A percentile compares a stretch with the other conserved stretches of the same genome.
Evolutionary conservation across 106 monocot genomes (phyloP).

Genomic region (Amphibolis antarctica): DNA sequence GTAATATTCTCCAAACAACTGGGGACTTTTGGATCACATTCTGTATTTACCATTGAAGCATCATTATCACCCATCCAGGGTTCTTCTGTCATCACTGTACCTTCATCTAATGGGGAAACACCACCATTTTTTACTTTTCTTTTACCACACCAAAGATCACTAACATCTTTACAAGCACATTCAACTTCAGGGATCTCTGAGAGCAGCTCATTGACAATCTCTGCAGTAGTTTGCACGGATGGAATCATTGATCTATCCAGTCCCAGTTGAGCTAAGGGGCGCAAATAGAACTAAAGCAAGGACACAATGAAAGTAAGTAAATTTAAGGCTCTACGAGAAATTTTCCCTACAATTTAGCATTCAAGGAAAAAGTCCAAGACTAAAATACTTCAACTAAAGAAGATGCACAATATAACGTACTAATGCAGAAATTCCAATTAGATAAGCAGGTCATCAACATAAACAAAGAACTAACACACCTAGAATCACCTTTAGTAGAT

Average conservation of each 20-base stretch:
- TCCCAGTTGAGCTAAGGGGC: conserved; percentile 71
- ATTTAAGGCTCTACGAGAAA: not conserved
- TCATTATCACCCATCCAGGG: conserved; percentile 52
- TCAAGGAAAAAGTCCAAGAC: not conserved
- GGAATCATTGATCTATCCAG: conserved; percentile 67
- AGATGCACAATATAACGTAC: not conserved
- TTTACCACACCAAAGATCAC: conserved; percentile 35
- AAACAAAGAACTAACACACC: not conserved
- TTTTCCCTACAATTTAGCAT: no score
- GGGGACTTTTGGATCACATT: conserved; percentile 40
- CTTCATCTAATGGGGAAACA: conserved; percentile 11
- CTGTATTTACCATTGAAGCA: conserved; percentile 7
- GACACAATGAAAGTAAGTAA: not conserved
- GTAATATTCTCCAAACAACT: conserved; percentile 63
- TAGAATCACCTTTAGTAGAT: conserved; percentile 77
- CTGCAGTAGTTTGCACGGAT: conserved; percentile 17
- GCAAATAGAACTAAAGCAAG: conserved; percentile 64
- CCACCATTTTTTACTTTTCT: conserved; percentile 8
- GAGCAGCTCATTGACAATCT: conserved; percentile 58
- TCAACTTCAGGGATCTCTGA: conserved; percentile 81
- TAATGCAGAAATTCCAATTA: not conserved
- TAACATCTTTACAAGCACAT: conserved; percentile 44
- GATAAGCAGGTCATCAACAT: not conserved
- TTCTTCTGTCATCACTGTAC: conserved; percentile 49
- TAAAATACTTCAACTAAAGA: not conserved